Evolutionary conservation across 257 asterid species (phyloP).

Genomic region (Solanum bukasovii): DNA sequence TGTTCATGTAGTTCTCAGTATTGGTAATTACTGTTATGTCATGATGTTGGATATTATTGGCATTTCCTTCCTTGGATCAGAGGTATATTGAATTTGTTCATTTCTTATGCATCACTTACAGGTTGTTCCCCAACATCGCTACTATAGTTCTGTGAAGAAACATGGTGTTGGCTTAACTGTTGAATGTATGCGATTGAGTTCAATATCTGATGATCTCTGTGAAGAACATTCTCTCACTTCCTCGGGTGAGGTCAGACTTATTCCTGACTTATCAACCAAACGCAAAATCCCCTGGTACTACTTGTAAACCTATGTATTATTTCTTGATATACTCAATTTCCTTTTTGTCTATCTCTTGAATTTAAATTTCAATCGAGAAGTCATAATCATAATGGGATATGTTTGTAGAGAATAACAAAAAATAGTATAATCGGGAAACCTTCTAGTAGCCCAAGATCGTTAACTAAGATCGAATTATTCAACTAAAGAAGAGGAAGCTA

Average conservation of each 20-base stretch:
- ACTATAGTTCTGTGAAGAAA: conserved; percentile 38
- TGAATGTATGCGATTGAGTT: conserved; percentile 55
- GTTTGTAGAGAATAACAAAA: no score
- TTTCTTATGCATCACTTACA: conserved; percentile 8
- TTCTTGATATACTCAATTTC: neutral
- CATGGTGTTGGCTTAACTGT: conserved; percentile 16
- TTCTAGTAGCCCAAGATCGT: no score
- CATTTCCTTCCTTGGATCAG: neutral
- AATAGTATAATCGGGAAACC: no score
- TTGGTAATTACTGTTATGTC: no score
- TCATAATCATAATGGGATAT: no score
- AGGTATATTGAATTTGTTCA: neutral
- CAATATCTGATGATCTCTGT: conserved; percentile 59
- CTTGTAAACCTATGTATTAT: neutral
- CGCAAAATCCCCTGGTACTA: conserved; percentile 58
- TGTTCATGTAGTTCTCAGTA: no score
- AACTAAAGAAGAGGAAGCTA: no score
- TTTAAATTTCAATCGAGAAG: neutral
- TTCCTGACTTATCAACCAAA: conserved; percentile 71
- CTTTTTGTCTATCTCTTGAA: neutral
- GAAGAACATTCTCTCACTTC: conserved; percentile 41
- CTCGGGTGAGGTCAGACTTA: conserved; percentile 78
- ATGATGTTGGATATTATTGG: neutral
- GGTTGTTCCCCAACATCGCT: conserved; percentile 70
- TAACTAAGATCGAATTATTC: no score